A percentile compares a stretch with the other conserved stretches of the same genome.
Evolutionary conservation across 2,329 filamentous ascomycete genomes (phyloP).

Genomic region (Mariannaea sp.): DNA sequence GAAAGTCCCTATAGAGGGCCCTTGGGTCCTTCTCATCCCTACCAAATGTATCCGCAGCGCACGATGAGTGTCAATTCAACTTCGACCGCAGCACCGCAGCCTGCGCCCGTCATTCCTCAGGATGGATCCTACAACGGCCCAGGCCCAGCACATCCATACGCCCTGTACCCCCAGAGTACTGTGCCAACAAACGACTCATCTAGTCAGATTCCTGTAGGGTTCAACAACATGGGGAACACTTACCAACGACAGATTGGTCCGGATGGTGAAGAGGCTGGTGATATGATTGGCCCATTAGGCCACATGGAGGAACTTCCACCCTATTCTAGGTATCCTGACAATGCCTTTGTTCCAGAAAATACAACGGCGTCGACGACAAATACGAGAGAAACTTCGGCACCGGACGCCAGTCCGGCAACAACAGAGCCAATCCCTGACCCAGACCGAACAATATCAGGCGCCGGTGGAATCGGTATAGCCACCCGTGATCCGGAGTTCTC

Average conservation of each 20-base stretch:
- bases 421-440: slow-evolving; percentile 18
- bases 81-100: slow-evolving; percentile 68
- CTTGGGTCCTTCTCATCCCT: slow-evolving; percentile 79
- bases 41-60: slow-evolving; percentile 81
- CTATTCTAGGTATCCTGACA: slow-evolving; percentile 87
- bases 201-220: slow-evolving; percentile 69
- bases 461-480: slow-evolving; percentile 64
- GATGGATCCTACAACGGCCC: slow-evolving; percentile 60
- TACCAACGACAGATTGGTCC: slow-evolving; percentile 77
- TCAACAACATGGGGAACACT: slow-evolving; percentile 66
- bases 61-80: slow-evolving; percentile 72
- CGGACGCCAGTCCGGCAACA: neutral
- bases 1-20: slow-evolving; percentile 73
- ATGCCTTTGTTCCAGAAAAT: slow-evolving; percentile 53
- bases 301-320: slow-evolving; percentile 91
- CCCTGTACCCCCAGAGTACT: slow-evolving; percentile 83
- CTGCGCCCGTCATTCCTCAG: slow-evolving; percentile 52
- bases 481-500: slow-evolving; percentile 67
- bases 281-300: slow-evolving; percentile 84
- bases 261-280: slow-evolving; percentile 83
- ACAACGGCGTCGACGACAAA: slow-evolving; percentile 17
- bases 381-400: neutral
- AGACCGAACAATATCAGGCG: slow-evolving; percentile 52
- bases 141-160: slow-evolving; percentile 82
- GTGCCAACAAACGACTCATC: slow-evolving; percentile 55